Evolutionary conservation across 148 eudicot genomes (phyloP).

Genomic region (Pouteria glomerata): DNA sequence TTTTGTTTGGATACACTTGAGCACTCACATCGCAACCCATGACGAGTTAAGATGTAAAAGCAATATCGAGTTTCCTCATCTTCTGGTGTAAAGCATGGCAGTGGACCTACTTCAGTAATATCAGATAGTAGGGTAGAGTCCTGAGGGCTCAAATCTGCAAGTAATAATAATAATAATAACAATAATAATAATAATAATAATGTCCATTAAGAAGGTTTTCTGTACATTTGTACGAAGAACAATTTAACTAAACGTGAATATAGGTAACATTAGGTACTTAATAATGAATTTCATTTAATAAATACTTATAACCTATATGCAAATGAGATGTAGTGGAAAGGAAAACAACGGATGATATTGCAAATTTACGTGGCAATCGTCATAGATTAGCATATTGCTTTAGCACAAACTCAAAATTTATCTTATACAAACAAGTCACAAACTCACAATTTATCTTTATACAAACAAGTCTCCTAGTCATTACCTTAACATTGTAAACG

Average conservation of each 20-base stretch:
- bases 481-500: background rate
- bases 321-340: background rate
- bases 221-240: background rate
- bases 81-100: slow-evolving; percentile 63
- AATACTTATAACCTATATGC: background rate
- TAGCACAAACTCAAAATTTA: background rate
- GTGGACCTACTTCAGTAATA: slow-evolving; percentile 63
- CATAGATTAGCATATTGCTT: background rate
- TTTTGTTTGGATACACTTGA: slow-evolving; percentile 64
- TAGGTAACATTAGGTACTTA: background rate
- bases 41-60: slow-evolving; percentile 70
- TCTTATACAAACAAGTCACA: background rate
- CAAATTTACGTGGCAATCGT: background rate
- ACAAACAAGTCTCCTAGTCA: background rate
- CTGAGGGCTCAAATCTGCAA: slow-evolving; percentile 88
- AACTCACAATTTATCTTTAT: background rate
- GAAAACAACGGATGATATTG: background rate
- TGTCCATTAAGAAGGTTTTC: background rate
- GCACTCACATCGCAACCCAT: slow-evolving; percentile 79
- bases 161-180: too few species aligned
- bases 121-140: slow-evolving; percentile 82
- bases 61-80: slow-evolving; percentile 61
- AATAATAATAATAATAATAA: too few species aligned
- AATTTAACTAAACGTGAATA: background rate
- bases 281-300: background rate